Evolutionary conservation across 106 monocot genomes (phyloP).

Genomic region (Chionographis japonica): DNA sequence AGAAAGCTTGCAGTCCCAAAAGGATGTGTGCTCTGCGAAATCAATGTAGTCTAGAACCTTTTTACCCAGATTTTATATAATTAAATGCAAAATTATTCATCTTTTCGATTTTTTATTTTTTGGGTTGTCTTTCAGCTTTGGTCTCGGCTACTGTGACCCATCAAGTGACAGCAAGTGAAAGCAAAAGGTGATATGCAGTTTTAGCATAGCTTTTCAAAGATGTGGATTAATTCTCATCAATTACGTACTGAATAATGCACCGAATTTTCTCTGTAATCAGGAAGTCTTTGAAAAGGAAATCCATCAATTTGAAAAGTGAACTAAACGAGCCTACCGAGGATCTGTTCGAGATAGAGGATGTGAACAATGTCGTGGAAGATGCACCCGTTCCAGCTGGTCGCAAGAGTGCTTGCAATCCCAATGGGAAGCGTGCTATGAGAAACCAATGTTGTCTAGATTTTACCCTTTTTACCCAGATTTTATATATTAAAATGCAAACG

Average conservation of each 20-base stretch:
- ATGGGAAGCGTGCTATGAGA: slow-evolving; percentile 27
- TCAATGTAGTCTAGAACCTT: slow-evolving; percentile 19
- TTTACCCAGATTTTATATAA: neutral
- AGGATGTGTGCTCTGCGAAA: slow-evolving; percentile 29
- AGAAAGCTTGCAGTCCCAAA: slow-evolving; percentile 14
- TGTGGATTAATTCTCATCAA: too few relatives aligned
- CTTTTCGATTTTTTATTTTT: neutral
- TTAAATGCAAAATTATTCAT: neutral
- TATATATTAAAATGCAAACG: neutral
- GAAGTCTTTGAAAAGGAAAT: slow-evolving; percentile 2
- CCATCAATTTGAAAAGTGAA: neutral
- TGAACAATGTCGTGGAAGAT: slow-evolving; percentile 3
- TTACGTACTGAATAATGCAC: too few relatives aligned
- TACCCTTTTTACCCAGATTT: neutral
- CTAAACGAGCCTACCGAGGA: neutral
- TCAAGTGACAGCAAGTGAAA: slow-evolving; percentile 14
- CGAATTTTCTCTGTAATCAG: neutral
- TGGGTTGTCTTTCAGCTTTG: slow-evolving; percentile 21
- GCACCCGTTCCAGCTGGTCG: neutral
- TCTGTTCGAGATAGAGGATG: too few relatives aligned
- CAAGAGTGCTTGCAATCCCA: slow-evolving; percentile 16
- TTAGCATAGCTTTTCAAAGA: too few relatives aligned
- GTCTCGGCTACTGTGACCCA: slow-evolving; percentile 3
- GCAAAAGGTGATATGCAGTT: slow-evolving; percentile 14
- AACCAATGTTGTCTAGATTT: slow-evolving; percentile 22